Conservation (phyloP, 2,329 filamentous ascomycete species). For the Ceratocystis albifundus region DNA sequence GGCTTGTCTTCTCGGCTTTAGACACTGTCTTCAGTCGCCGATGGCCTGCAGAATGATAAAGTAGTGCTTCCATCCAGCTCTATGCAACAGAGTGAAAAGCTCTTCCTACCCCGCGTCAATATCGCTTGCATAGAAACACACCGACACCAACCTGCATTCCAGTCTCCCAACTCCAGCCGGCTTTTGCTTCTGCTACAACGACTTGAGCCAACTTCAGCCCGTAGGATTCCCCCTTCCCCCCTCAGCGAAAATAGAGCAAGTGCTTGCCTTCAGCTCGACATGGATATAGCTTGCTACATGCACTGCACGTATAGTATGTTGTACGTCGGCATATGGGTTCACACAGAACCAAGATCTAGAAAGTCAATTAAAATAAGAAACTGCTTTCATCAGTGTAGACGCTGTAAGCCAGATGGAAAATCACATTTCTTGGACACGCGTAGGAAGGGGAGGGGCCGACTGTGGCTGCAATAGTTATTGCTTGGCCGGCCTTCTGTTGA, state of each 20-base stretch:
- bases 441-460: not conserved
- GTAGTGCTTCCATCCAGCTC: too few relatives aligned
- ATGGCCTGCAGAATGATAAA: too few relatives aligned
- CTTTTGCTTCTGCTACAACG: too few relatives aligned
- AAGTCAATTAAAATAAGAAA: not conserved
- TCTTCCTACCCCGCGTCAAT: too few relatives aligned
- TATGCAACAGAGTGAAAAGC: too few relatives aligned
- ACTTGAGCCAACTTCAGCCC: not conserved
- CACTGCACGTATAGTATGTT: not conserved
- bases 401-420: not conserved
- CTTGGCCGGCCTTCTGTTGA: not conserved
- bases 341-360: not conserved
- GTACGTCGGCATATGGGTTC: not conserved
- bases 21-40: not conserved
- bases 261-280: slow-evolving; percentile 10
- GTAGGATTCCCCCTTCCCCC: not conserved
- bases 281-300: not conserved
- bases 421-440: not conserved
- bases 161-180: not conserved
- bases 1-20: not conserved
- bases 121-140: not conserved
- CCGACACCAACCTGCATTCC: not conserved
- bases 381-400: not conserved
- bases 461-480: not conserved
- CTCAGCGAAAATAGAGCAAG: not conserved